Conservation (phyloP, 176 grass and related monocot species). For the Elaeis guineensis region DNA sequence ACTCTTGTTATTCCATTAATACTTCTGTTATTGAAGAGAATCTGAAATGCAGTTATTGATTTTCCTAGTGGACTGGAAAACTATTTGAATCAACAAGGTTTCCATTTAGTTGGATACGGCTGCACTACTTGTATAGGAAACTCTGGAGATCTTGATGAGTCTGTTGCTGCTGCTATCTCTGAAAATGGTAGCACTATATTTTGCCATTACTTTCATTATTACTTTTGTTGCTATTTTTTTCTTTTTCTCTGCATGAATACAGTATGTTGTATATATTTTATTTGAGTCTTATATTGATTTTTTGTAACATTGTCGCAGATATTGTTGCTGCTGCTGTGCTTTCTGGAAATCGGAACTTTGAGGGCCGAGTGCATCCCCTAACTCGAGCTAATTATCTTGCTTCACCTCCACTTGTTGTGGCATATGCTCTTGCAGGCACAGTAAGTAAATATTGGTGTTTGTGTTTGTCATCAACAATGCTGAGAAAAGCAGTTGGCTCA, state of each 20-base stretch:
- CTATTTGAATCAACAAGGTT: slow-evolving; percentile 17
- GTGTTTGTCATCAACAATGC: neutral
- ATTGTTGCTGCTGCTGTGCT: slow-evolving; percentile 34
- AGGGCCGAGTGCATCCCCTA: slow-evolving; percentile 28
- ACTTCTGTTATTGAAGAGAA: neutral
- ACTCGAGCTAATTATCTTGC: slow-evolving; percentile 34
- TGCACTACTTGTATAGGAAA: slow-evolving; percentile 26
- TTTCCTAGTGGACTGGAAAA: slow-evolving; percentile 10
- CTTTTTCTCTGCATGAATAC: too few relatives aligned
- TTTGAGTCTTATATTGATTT: neutral
- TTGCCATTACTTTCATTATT: neutral
- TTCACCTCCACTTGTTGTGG: slow-evolving; percentile 32
- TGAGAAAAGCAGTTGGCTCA: too few relatives aligned
- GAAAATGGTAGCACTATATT: slow-evolving; percentile 13
- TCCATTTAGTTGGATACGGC: slow-evolving; percentile 19
- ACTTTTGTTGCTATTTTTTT: neutral
- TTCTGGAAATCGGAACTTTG: slow-evolving; percentile 33
- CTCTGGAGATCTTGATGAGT: slow-evolving; percentile 20
- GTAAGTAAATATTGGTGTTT: slow-evolving; percentile 15
- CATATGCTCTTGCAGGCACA: slow-evolving; percentile 29
- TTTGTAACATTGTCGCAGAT: slow-evolving; percentile 5
- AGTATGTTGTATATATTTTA: neutral
- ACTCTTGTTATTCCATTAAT: too few relatives aligned
- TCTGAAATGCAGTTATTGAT: neutral
- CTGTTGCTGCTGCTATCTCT: slow-evolving; percentile 20